phyloP scores from a whole-genome alignment of 306 rosid genomes.

The Datisca glomerata region DNA sequence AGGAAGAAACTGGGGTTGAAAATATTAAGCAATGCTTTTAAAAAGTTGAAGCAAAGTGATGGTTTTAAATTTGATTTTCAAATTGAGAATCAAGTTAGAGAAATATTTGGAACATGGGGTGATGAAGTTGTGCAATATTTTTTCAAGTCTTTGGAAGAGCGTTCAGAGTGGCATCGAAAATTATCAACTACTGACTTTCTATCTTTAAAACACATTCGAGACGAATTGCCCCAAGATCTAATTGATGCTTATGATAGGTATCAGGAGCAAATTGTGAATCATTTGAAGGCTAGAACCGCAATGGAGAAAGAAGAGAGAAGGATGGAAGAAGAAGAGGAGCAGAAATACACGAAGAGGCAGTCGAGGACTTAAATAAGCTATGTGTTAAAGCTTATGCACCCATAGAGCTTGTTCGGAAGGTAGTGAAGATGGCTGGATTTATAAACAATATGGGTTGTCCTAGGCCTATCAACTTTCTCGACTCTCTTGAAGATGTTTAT shows the following conservation, averaged over 20 bases:
- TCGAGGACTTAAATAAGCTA: conserved; percentile 69
- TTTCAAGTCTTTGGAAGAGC: conserved; percentile 47
- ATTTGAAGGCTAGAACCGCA: conserved; percentile 35
- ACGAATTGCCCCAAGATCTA: conserved; percentile 60
- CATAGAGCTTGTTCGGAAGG: conserved; percentile 45
- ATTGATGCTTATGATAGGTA: conserved; percentile 66
- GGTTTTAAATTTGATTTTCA: conserved; percentile 44
- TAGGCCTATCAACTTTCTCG: too few species aligned
- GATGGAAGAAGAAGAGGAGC: conserved; percentile 48
- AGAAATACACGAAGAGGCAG: conserved; percentile 48
- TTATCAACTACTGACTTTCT: conserved; percentile 64
- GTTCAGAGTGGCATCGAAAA: conserved; percentile 53
- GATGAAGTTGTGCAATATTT: conserved; percentile 57
- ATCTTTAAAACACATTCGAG: conserved; percentile 56
- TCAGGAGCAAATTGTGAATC: conserved; percentile 70
- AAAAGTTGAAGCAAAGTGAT: conserved; percentile 41
- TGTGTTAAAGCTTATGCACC: conserved; percentile 83
- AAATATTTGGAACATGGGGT: conserved; percentile 55
- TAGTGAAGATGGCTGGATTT: too few species aligned
- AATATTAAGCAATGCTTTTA: conserved; percentile 51
- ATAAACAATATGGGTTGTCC: too few species aligned
- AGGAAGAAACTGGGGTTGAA: conserved; percentile 64
- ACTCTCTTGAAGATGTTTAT: conserved; percentile 74
- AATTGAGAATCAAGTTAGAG: conserved; percentile 52
- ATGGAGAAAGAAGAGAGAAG: conserved; percentile 54